A percentile compares a stretch with the other conserved stretches of the same genome.
Conservation (phyloP, 805 yeast species). For the Wickerhamiella occidentalis region DNA sequence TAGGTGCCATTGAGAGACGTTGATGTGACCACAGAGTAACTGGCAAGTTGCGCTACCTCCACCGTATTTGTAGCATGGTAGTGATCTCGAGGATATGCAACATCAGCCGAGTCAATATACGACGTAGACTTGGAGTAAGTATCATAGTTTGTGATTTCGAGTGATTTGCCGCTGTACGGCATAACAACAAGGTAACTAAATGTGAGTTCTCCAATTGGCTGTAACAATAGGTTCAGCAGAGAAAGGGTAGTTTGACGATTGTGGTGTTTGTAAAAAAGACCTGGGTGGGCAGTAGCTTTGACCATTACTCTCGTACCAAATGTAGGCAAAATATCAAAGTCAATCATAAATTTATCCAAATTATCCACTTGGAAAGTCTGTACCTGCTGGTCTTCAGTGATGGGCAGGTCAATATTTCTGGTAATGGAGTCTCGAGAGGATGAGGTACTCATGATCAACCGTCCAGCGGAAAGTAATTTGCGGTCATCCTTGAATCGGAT, state of each 20-base stretch:
- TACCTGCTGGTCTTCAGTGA: constrained; percentile 51
- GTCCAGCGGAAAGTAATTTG: constrained; percentile 32
- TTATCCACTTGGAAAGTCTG: constrained; percentile 77
- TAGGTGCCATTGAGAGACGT: constrained; percentile 81
- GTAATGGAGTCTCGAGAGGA: constrained; percentile 71
- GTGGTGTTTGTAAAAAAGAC: constrained; percentile 31
- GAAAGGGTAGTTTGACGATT: constrained; percentile 43
- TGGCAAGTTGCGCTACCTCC: constrained; percentile 34
- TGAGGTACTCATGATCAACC: constrained; percentile 69
- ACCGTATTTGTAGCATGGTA: constrained; percentile 13
- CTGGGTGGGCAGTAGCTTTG: constrained; percentile 67
- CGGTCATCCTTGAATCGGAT: constrained; percentile 36
- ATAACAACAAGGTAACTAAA: constrained; percentile 72
- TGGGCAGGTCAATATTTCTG: constrained; percentile 68
- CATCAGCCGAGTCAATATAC: constrained; percentile 27
- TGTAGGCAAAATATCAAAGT: constrained; percentile 84
- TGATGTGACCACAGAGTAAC: constrained; percentile 48
- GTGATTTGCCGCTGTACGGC: constrained; percentile 74
- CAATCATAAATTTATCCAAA: constrained; percentile 60
- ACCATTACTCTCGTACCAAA: constrained; percentile 90
- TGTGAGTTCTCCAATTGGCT: constrained; percentile 67
- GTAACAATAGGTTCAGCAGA: constrained; percentile 65
- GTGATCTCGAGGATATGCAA: constrained; percentile 13
- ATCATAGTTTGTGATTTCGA: constrained; percentile 85
- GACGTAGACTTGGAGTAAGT: constrained; percentile 94